phyloP scores from a whole-genome alignment of 768 basidiomycete genomes.

The Crucibulum laeve region DNA sequence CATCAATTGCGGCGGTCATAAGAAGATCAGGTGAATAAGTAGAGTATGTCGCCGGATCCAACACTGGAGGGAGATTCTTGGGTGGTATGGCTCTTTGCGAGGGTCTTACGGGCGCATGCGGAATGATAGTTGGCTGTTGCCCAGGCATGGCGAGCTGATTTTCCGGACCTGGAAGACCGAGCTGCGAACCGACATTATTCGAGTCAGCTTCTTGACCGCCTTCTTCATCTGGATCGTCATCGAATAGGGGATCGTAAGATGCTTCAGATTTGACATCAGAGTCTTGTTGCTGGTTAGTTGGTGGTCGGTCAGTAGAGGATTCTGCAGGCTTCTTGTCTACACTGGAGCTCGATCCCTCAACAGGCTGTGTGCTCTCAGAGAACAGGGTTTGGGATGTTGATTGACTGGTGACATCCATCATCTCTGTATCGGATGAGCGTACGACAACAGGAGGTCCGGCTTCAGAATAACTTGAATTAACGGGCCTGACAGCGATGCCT shows the following conservation, averaged over 20 bases:
- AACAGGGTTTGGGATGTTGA: neutral
- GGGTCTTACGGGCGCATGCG: constrained; percentile 20
- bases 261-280: constrained; percentile 72
- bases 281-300: constrained; percentile 26
- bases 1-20: constrained; percentile 88
- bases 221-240: constrained; percentile 71
- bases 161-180: constrained; percentile 8
- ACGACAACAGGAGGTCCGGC: constrained; percentile 9
- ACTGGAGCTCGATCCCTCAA: too few relatives aligned
- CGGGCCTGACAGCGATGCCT: constrained; percentile 72
- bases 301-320: too few relatives aligned
- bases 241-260: constrained; percentile 87
- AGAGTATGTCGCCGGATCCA: constrained; percentile 56
- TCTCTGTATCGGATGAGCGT: neutral
- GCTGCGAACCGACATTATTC: neutral
- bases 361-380: constrained; percentile 8
- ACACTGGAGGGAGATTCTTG: constrained; percentile 72
- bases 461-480: constrained; percentile 21
- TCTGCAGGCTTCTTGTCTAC: too few relatives aligned
- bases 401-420: neutral
- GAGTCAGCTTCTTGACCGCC: constrained; percentile 29
- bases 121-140: constrained; percentile 8
- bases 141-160: constrained; percentile 18
- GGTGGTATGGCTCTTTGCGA: constrained; percentile 42
- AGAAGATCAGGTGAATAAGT: constrained; percentile 78